Conservation (phyloP, 2,329 filamentous ascomycete species). For the Xylariaceae sp. region DNA sequence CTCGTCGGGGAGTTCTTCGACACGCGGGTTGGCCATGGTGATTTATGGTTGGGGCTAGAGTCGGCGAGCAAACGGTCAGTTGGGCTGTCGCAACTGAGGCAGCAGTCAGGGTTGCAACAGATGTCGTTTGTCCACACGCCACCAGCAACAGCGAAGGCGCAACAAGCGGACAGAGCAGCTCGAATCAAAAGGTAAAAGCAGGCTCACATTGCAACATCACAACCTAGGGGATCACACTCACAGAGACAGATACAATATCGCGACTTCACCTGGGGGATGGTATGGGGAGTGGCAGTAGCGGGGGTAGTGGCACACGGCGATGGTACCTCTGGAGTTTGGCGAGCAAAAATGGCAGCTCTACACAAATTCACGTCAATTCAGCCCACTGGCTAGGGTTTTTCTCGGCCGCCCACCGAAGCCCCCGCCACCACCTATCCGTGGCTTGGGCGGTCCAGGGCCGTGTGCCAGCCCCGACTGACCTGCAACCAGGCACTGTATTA, state of each 20-base stretch:
- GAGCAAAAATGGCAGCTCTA: constrained; percentile 19
- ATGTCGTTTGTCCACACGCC: too few species aligned
- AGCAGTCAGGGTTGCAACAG: too few species aligned
- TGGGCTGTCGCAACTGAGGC: too few species aligned
- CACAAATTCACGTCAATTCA: constrained; percentile 24
- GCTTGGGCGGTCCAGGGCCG: background rate
- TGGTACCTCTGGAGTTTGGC: constrained; percentile 16
- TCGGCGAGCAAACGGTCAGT: background rate
- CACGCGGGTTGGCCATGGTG: constrained; percentile 89
- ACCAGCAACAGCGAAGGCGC: too few species aligned
- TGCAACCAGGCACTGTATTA: too few species aligned
- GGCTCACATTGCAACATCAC: too few species aligned
- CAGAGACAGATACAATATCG: too few species aligned
- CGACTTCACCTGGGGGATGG: constrained; percentile 1
- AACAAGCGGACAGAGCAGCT: too few species aligned
- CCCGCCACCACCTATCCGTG: background rate
- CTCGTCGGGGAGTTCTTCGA: constrained; percentile 96
- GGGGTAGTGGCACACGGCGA: constrained; percentile 11
- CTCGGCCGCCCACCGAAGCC: constrained; percentile 11
- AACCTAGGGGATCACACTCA: too few species aligned
- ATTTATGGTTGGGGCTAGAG: constrained; percentile 5
- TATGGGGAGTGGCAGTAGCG: constrained; percentile 13
- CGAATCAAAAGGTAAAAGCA: too few species aligned
- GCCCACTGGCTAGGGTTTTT: constrained; percentile 21
- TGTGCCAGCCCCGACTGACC: background rate